Evolutionary conservation across 306 rosid genomes (phyloP), one percentile per base, ranked within the genome.

Genomic region (Pueraria montana): DNA sequence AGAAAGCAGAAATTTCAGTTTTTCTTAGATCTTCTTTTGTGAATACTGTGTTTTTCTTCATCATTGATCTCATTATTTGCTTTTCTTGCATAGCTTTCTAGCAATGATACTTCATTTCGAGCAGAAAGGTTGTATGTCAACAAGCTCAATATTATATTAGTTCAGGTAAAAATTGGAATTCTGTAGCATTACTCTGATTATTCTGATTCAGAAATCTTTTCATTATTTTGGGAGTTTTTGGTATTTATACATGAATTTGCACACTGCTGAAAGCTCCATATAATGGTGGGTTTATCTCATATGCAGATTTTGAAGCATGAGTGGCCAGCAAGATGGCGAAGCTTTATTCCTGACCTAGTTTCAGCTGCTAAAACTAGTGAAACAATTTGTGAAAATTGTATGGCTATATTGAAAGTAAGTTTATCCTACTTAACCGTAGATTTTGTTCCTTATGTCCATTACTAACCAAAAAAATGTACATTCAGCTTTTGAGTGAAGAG

Each of bases 261-360:
- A n/a, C 48, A 20, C 69, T 87, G 8, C 74, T 45, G 11, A 32
- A 71, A 18, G 78, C 1, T 71, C 2, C 64, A 18, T 75, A 7
- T 68, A 61, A 78, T 79, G 77, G 68, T 78, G 72, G 69, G n/a
- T 72, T 36, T 40, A 46, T 74, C 85, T 70, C 18, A 70, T 36
- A 36, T 83, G 63, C 89, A 96, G 99, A 92, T 96, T 80, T 88
- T 96, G 89, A 96, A 96, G 97, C 99, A 96, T 72, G 99, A 96
- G 80, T 96, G 99, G 99, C 99, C 99, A 2, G 91, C 88, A 6
- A 92, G 91, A 86, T 96, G 99, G 99, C 89, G 62, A 84, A 92
- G 96, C 89, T 87, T 96, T 84, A 89, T 96, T 82, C 99, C 98
- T n/a, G 99, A 96, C 84, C 97, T 94, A 18, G 98, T 94, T 65